Conservation (phyloP, 2,329 filamentous ascomycete species). For the Myriosclerotinia curreyana region DNA sequence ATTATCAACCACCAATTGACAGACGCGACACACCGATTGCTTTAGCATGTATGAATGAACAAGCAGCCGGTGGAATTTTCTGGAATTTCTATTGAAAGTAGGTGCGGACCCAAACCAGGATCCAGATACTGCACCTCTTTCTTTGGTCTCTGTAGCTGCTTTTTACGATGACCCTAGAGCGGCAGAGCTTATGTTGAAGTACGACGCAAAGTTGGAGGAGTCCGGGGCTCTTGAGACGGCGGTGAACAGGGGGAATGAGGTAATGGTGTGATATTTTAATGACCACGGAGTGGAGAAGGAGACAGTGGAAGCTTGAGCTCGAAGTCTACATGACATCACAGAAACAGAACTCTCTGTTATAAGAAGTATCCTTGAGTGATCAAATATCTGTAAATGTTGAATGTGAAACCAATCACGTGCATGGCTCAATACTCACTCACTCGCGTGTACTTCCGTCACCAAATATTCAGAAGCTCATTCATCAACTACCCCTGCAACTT, state of each 20-base stretch:
- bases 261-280: neutral
- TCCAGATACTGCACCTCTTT: neutral
- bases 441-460: too few species aligned
- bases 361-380: too few species aligned
- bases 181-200: neutral
- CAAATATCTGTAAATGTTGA: too few species aligned
- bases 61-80: neutral
- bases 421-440: too few species aligned
- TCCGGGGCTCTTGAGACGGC: neutral
- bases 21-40: neutral
- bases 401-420: too few species aligned
- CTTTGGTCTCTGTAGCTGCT: neutral
- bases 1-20: neutral
- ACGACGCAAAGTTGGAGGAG: neutral
- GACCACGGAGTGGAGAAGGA: neutral
- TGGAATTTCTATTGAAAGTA: neutral
- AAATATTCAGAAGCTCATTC: neutral
- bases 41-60: neutral
- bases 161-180: neutral
- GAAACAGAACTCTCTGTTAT: neutral
- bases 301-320: neutral
- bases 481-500: neutral
- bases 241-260: neutral
- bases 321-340: neutral
- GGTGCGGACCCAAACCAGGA: neutral